phyloP scores from a whole-genome alignment of 164 flowering plant species.

The Umbilicus rupestris region DNA sequence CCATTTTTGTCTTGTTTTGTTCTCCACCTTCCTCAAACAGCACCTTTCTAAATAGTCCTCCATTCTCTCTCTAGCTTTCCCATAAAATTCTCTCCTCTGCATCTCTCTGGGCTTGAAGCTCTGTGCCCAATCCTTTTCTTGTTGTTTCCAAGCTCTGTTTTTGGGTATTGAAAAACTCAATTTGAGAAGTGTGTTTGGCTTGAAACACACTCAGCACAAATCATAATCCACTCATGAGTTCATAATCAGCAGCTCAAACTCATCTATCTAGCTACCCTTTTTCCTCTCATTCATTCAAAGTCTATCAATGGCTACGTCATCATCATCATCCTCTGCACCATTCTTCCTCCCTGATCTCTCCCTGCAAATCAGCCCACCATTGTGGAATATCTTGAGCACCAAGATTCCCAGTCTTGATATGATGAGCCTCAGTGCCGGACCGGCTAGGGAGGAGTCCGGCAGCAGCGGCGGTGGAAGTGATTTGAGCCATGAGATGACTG shows the following conservation, averaged over 20 bases:
- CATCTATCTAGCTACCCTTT: not conserved
- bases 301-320: conserved; percentile 34
- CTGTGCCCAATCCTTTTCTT: conserved; percentile 5
- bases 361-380: not conserved
- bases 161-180: not conserved
- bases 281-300: not conserved
- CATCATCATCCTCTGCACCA: conserved; percentile 33
- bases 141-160: not conserved
- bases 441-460: conserved; percentile 33
- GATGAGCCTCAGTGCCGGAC: not conserved
- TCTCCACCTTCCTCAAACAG: conserved; percentile 34
- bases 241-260: conserved; percentile 32
- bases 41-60: conserved; percentile 20
- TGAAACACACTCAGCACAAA: conserved; percentile 35
- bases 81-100: not conserved
- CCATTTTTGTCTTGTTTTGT: conserved; percentile 38
- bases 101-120: not conserved
- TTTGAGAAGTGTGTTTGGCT: not conserved
- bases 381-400: conserved; percentile 22
- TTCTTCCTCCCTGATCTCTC: conserved; percentile 13
- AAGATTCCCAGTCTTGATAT: no score
- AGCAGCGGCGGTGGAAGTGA: conserved; percentile 53
- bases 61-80: conserved; percentile 12
- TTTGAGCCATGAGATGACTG: conserved; percentile 53
- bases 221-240: conserved; percentile 83